phyloP scores from a whole-genome alignment of 2,329 filamentous ascomycete genomes.

The Beauveria medogensis region DNA sequence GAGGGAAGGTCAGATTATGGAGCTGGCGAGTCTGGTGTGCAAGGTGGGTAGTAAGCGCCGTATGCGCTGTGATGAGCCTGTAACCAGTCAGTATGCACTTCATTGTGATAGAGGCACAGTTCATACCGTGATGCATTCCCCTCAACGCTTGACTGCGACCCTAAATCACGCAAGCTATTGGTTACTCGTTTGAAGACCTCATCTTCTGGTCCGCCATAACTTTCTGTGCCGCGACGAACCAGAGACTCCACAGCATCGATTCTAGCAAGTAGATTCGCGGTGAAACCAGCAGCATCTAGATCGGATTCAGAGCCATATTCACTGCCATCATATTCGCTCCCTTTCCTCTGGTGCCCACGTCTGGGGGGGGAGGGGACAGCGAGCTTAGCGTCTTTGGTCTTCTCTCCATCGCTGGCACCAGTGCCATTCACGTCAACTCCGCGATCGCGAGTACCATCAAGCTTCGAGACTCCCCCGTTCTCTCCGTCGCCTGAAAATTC shows the following conservation, averaged over 20 bases:
- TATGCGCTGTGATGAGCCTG: constrained; percentile 68
- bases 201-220: constrained; percentile 56
- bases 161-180: constrained; percentile 62
- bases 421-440: constrained; percentile 9
- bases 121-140: constrained; percentile 61
- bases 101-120: neutral
- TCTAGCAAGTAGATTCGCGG: constrained; percentile 56
- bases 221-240: constrained; percentile 57
- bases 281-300: constrained; percentile 60
- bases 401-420: constrained; percentile 14
- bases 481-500: neutral
- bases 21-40: constrained; percentile 67
- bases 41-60: constrained; percentile 66
- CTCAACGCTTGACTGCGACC: constrained; percentile 64
- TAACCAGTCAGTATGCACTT: neutral
- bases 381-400: constrained; percentile 32
- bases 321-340: constrained; percentile 61
- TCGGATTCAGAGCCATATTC: constrained; percentile 69
- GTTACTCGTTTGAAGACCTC: constrained; percentile 61
- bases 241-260: constrained; percentile 67
- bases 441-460: neutral
- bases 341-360: constrained; percentile 42
- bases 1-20: constrained; percentile 61
- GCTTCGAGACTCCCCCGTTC: constrained; percentile 10
- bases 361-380: constrained; percentile 35